phyloP scores from a whole-genome alignment of 2,329 filamentous ascomycete genomes.

The Ophiostoma himal-ulmi region DNA sequence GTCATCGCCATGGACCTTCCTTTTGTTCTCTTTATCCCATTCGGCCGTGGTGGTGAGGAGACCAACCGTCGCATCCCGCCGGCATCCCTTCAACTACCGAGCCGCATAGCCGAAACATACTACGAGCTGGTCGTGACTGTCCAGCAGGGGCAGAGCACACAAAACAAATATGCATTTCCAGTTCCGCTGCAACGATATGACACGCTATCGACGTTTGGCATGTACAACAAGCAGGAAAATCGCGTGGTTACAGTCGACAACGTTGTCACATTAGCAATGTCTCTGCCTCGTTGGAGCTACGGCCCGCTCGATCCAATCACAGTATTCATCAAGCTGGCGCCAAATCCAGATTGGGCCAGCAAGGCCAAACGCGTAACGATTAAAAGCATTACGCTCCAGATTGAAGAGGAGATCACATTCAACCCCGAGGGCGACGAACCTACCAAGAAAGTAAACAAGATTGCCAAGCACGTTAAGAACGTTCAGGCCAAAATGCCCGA shows the following conservation, averaged over 20 bases:
- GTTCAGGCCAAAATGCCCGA: slow-evolving; percentile 84
- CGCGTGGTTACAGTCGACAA: slow-evolving; percentile 83
- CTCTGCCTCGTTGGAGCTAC: slow-evolving; percentile 91
- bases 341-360: slow-evolving; percentile 83
- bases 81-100: slow-evolving; percentile 82
- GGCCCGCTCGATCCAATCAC: slow-evolving; percentile 91
- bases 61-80: slow-evolving; percentile 84
- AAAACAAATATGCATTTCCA: slow-evolving; percentile 87
- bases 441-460: slow-evolving; percentile 77
- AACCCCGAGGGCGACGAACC: slow-evolving; percentile 97
- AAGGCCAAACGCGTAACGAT: slow-evolving; percentile 92
- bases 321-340: slow-evolving; percentile 89
- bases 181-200: slow-evolving; percentile 91
- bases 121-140: slow-evolving; percentile 96
- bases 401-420: slow-evolving; percentile 98
- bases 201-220: slow-evolving; percentile 94
- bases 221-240: slow-evolving; percentile 95
- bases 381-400: slow-evolving; percentile 84
- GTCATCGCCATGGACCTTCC: slow-evolving; percentile 95
- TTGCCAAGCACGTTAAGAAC: slow-evolving; percentile 75
- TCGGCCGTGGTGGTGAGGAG: slow-evolving; percentile 84
- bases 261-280: slow-evolving; percentile 84
- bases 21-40: slow-evolving; percentile 96
- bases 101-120: slow-evolving; percentile 90
- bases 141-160: slow-evolving; percentile 78